phyloP scores from a whole-genome alignment of 495 filamentous ascomycete species.

The Trichoderma asperelloides region DNA sequence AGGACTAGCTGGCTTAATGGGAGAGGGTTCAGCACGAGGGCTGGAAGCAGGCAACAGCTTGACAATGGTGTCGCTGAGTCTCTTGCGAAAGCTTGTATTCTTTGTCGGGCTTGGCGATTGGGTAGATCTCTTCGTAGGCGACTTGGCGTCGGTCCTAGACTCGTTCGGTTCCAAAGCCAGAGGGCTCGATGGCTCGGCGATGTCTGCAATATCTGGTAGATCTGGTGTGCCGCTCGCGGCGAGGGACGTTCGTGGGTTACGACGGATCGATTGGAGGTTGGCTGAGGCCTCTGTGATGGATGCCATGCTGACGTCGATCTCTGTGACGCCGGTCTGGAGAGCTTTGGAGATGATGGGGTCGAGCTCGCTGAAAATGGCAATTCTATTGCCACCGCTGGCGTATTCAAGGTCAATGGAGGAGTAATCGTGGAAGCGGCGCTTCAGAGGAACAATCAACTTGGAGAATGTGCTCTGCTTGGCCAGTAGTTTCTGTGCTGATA shows the following conservation, averaged over 20 bases:
- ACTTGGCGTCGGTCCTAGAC: neutral
- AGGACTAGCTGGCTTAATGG: neutral
- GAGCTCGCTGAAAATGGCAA: neutral
- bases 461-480: neutral
- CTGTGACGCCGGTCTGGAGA: neutral
- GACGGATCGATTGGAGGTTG: neutral
- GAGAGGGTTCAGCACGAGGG: neutral
- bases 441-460: neutral
- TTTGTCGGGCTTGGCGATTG: neutral
- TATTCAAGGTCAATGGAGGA: neutral
- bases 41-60: neutral
- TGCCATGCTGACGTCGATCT: slow-evolving; percentile 5
- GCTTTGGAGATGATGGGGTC: neutral
- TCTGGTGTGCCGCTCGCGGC: neutral
- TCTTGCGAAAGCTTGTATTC: neutral
- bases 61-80: slow-evolving; percentile 1
- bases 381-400: neutral
- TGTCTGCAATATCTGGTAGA: neutral
- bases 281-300: neutral
- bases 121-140: neutral
- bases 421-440: neutral
- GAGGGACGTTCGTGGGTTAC: neutral
- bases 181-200: neutral
- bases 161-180: neutral
- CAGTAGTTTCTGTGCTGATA: neutral